Conservation (phyloP, 805 yeast species). For the Blastobotrys americana region DNA sequence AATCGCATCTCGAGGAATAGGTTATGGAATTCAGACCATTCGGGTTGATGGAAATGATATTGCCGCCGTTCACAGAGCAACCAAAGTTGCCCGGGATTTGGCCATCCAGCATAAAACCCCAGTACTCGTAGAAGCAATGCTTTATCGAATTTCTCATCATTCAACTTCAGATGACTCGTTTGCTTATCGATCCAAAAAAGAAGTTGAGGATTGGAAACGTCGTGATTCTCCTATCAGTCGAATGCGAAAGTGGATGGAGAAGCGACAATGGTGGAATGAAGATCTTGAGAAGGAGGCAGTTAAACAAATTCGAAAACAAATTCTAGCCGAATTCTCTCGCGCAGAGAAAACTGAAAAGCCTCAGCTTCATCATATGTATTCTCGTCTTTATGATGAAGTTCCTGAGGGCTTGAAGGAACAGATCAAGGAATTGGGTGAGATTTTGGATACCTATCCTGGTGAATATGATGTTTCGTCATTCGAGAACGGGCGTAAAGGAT, state of each 20-base stretch:
- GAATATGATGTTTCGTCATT: conserved; percentile 23
- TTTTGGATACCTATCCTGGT: conserved; percentile 26
- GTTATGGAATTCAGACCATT: conserved; percentile 31
- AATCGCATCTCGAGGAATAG: conserved; percentile 29
- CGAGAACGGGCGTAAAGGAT: conserved; percentile 23
- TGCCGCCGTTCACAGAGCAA: conserved; percentile 26
- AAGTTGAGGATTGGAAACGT: conserved; percentile 31
- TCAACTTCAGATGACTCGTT: conserved; percentile 32
- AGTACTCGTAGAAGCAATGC: conserved; percentile 31
- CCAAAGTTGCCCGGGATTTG: conserved; percentile 22
- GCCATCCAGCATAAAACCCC: conserved; percentile 25
- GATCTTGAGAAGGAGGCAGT: conserved; percentile 23
- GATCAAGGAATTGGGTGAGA: conserved; percentile 23
- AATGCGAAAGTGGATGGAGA: conserved; percentile 29
- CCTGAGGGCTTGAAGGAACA: conserved; percentile 24
- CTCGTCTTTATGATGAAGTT: conserved; percentile 21
- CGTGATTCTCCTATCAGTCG: conserved; percentile 30
- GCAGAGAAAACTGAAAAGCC: conserved; percentile 30
- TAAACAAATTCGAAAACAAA: conserved; percentile 19
- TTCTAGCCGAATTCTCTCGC: conserved; percentile 23
- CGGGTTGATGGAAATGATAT: conserved; percentile 33
- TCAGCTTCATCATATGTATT: conserved; percentile 22
- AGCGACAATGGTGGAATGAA: conserved; percentile 26
- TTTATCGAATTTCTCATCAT: conserved; percentile 32
- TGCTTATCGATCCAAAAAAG: conserved; percentile 29